A percentile compares a stretch with the other conserved stretches of the same genome.
These are phyloP conservation scores for Cladosporium phlei DNA, from an alignment of 2,329 filamentous ascomycete species.

Conservation along the genomic window DNA sequence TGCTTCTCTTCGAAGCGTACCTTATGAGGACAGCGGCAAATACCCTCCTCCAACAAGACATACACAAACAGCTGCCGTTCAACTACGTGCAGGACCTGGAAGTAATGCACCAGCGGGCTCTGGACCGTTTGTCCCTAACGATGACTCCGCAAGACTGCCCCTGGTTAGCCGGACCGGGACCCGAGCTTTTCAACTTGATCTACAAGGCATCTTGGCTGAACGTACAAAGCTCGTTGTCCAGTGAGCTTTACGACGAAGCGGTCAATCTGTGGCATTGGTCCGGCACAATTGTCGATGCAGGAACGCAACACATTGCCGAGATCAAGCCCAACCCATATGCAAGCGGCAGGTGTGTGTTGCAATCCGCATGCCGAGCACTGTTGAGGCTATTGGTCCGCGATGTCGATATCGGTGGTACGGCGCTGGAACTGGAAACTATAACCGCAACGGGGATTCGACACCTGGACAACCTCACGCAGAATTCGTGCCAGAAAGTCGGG, in stretches of 20 bases:
- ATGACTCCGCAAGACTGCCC: not conserved
- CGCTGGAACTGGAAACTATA: no score
- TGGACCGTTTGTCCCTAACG: not conserved
- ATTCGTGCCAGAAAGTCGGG: not conserved
- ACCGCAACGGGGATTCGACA: no score
- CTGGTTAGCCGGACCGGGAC: not conserved
- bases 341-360: no score
- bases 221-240: not conserved
- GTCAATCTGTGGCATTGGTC: not conserved
- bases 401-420: no score
- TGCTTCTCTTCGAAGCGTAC: conserved; percentile 21
- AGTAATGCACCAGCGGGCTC: not conserved
- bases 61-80: conserved; percentile 11
- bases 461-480: not conserved
- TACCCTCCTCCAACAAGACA: conserved; percentile 17
- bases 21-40: conserved; percentile 19
- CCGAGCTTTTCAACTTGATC: not conserved
- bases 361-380: no score
- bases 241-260: not conserved
- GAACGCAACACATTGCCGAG: not conserved
- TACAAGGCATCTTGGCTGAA: conserved; percentile 6
- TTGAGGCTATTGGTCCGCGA: no score
- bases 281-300: not conserved
- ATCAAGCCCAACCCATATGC: no score
- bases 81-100: conserved; percentile 1